A percentile compares a stretch with the other conserved stretches of the same genome.
Evolutionary conservation across 1,284 basidiomycete genomes (phyloP).

Genomic region (Anthracocystis setariae): DNA sequence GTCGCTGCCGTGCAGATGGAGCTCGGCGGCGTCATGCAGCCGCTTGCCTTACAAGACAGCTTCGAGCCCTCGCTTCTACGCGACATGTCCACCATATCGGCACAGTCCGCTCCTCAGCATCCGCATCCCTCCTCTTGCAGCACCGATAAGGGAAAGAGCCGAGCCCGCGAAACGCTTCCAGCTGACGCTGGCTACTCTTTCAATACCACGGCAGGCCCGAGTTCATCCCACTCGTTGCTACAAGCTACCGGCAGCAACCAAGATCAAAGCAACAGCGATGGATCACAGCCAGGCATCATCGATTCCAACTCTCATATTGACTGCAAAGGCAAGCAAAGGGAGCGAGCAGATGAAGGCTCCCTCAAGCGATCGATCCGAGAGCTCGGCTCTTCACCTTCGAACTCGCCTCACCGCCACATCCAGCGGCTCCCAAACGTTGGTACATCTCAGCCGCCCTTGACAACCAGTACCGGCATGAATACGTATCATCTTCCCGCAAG

Average conservation of each 20-base stretch:
- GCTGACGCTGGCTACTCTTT: background rate
- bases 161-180: slow-evolving; percentile 11
- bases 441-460: slow-evolving; percentile 1
- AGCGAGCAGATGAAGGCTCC: background rate
- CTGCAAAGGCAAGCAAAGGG: background rate
- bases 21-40: slow-evolving; percentile 10
- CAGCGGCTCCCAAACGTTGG: background rate
- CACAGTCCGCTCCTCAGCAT: slow-evolving; percentile 3
- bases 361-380: slow-evolving; percentile 31
- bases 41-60: slow-evolving; percentile 11
- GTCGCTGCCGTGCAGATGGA: background rate
- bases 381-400: slow-evolving; percentile 29
- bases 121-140: slow-evolving; percentile 1
- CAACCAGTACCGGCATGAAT: background rate
- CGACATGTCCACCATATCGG: background rate
- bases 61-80: slow-evolving; percentile 1
- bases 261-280: too few relatives aligned
- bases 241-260: too few relatives aligned
- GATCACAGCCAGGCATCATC: too few relatives aligned
- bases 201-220: slow-evolving; percentile 1
- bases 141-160: slow-evolving; percentile 28
- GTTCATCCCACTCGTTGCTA: background rate
- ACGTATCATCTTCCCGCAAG: background rate
- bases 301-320: background rate
- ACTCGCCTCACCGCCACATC: slow-evolving; percentile 18